These are phyloP conservation scores for Plectosphaerella sp. DNA, from an alignment of 2,329 filamentous ascomycete genomes.

Conservation along the genomic window DNA sequence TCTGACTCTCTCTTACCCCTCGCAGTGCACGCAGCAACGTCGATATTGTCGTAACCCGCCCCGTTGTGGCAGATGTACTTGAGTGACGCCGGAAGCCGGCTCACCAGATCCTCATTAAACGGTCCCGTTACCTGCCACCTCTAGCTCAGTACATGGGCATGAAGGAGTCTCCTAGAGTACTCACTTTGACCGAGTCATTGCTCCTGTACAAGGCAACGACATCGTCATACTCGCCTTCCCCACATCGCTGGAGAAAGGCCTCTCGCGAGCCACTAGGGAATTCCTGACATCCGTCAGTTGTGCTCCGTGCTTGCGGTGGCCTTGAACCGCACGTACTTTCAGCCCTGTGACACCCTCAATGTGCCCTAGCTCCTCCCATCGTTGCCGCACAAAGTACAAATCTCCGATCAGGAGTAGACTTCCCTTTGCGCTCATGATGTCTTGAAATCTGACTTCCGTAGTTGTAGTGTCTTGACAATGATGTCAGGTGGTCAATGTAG, in stretches of 20 bases:
- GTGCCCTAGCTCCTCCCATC: not conserved
- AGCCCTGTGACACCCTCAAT: not conserved
- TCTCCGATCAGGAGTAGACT: not conserved
- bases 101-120: conserved; percentile 56
- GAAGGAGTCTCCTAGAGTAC: not conserved
- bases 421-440: not conserved
- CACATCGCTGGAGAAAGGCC: not conserved
- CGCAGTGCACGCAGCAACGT: conserved; percentile 55
- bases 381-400: not conserved
- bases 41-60: conserved; percentile 65
- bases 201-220: not conserved
- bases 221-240: not conserved
- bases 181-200: not conserved
- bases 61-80: conserved; percentile 14
- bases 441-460: not conserved
- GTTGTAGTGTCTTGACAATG: no score
- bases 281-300: not conserved
- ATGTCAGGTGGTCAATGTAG: no score
- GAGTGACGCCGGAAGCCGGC: conserved; percentile 30
- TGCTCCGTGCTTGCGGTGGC: not conserved
- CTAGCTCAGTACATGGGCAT: not conserved
- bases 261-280: not conserved
- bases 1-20: conserved; percentile 3
- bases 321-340: not conserved
- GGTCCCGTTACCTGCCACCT: conserved; percentile 44